Evolutionary conservation across 345 rosid species (phyloP).

Genomic region (Syzygium jambos): DNA sequence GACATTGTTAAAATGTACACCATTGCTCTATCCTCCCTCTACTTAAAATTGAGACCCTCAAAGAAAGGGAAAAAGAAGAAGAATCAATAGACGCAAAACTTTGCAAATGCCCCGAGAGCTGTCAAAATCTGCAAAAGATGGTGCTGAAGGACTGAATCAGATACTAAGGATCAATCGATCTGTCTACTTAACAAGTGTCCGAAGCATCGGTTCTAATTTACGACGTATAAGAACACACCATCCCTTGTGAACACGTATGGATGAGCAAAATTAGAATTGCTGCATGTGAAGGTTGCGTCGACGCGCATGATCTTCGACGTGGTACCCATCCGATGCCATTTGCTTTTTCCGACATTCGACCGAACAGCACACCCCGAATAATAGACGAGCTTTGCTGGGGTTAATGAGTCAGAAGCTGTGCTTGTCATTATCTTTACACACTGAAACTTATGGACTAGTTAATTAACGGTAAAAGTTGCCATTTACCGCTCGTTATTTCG

Average conservation of each 20-base stretch:
- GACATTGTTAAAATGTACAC: not conserved
- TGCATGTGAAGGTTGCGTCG: not conserved
- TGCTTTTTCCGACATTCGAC: not conserved
- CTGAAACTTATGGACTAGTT: not conserved
- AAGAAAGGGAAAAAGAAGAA: not conserved
- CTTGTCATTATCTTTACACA: not conserved
- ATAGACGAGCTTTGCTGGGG: not conserved
- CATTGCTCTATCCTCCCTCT: not conserved
- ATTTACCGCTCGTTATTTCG: too few relatives aligned
- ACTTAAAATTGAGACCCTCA: not conserved
- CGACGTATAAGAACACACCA: not conserved
- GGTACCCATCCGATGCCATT: not conserved
- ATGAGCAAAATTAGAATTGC: not conserved
- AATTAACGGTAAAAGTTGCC: too few relatives aligned
- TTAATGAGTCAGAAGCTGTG: not conserved
- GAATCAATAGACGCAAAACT: too few relatives aligned
- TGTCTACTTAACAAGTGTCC: not conserved
- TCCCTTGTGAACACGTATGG: not conserved
- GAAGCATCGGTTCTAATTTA: not conserved
- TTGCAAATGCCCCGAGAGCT: not conserved
- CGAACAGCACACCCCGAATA: not conserved
- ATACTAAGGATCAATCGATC: not conserved
- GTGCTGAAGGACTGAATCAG: not conserved
- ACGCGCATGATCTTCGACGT: not conserved
- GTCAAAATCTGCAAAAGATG: not conserved